Conservation (phyloP, 768 basidiomycete genomes). For the Candolleomyces efflorescens region DNA sequence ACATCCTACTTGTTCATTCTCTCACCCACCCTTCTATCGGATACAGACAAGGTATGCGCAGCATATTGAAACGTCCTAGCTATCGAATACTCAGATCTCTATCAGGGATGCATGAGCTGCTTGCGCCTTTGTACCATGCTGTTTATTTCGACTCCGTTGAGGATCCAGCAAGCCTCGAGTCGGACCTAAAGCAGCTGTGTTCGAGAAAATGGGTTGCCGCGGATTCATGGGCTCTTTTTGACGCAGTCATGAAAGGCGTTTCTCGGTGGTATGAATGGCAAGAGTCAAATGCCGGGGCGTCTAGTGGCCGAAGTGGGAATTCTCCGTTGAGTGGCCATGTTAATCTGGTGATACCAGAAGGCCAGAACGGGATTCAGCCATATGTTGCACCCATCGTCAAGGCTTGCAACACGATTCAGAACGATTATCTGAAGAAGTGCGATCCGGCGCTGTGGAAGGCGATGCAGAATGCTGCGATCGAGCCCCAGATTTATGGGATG, state of each 20-base stretch:
- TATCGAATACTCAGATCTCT: background rate
- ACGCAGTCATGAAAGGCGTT: slow-evolving; percentile 69
- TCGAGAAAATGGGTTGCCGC: slow-evolving; percentile 70
- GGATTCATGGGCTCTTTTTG: slow-evolving; percentile 86
- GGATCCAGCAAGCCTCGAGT: slow-evolving; percentile 15
- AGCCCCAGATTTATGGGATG: slow-evolving; percentile 98
- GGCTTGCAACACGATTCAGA: slow-evolving; percentile 78
- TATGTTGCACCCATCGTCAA: slow-evolving; percentile 84
- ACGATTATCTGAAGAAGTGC: slow-evolving; percentile 61
- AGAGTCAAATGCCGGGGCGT: slow-evolving; percentile 23
- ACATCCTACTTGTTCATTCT: slow-evolving; percentile 84
- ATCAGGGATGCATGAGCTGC: slow-evolving; percentile 92
- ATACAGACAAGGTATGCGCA: slow-evolving; percentile 70
- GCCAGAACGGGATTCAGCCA: slow-evolving; percentile 49
- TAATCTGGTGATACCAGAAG: slow-evolving; percentile 41
- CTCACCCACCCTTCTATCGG: slow-evolving; percentile 77
- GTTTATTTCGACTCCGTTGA: slow-evolving; percentile 77
- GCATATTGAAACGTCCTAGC: background rate
- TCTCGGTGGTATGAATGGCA: slow-evolving; percentile 80
- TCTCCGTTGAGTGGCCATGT: slow-evolving; percentile 33
- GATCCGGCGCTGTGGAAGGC: slow-evolving; percentile 78
- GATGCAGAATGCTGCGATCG: slow-evolving; percentile 78
- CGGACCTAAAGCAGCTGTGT: slow-evolving; percentile 54
- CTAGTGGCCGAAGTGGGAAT: background rate
- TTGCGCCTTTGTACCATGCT: slow-evolving; percentile 83